Evolutionary conservation across 352 stramenopile species (phyloP).

Genomic region (Pythium aristosporum): DNA sequence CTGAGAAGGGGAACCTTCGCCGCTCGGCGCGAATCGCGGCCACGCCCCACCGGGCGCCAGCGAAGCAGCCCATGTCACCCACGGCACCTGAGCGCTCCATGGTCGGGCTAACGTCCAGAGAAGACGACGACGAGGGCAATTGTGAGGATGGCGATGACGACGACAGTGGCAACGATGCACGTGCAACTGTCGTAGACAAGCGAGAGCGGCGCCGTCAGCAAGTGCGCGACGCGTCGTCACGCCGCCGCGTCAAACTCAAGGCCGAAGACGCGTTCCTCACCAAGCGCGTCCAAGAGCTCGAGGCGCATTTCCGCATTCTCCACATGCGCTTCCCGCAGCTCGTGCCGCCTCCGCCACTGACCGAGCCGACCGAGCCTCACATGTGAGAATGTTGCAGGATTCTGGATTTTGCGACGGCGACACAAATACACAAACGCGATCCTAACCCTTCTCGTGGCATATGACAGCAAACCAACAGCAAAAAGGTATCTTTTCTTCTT

Average conservation of each 20-base stretch:
- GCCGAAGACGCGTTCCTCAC: constrained; percentile 6
- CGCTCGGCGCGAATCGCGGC: constrained; percentile 11
- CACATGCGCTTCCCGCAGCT: not conserved
- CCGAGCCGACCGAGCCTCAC: too few species aligned
- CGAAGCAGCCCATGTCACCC: not conserved
- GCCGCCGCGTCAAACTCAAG: constrained; percentile 15
- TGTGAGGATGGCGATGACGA: not conserved
- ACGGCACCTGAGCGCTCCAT: not conserved
- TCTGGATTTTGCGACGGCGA: too few species aligned
- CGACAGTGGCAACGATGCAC: not conserved
- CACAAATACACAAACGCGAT: too few species aligned
- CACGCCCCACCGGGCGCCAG: not conserved
- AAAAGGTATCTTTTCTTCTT: too few species aligned
- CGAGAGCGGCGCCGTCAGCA: constrained; percentile 10
- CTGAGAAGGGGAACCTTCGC: not conserved
- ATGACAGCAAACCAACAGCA: too few species aligned
- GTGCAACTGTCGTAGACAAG: not conserved
- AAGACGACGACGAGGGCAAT: constrained; percentile 1
- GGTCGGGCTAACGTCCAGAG: not conserved
- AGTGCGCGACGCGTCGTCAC: constrained; percentile 9
- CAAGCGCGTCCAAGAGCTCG: not conserved
- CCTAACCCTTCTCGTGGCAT: too few species aligned
- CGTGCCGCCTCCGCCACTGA: not conserved
- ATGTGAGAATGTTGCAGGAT: too few species aligned
- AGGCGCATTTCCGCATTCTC: constrained; percentile 5